phyloP scores from a whole-genome alignment of 169 alveolate species.

The Plasmodium cynomolgi region DNA sequence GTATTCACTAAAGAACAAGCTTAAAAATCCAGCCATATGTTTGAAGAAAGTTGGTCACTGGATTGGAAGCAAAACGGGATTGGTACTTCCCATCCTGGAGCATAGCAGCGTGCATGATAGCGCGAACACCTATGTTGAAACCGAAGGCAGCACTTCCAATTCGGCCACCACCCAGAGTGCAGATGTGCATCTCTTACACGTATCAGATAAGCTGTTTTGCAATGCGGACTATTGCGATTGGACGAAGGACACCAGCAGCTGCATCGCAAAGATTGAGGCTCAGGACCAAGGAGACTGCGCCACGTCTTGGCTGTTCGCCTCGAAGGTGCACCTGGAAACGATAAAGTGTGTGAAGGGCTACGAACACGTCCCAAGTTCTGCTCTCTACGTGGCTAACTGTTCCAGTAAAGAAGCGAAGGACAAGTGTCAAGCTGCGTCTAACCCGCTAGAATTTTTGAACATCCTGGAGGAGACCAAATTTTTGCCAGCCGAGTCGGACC shows the following conservation, averaged over 20 bases:
- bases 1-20: neutral
- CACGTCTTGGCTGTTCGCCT: constrained; percentile 9
- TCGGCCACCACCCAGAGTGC: neutral
- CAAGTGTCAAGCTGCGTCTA: neutral
- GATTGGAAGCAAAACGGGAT: neutral
- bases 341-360: constrained; percentile 21
- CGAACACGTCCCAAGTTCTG: neutral
- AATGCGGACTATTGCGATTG: constrained; percentile 6
- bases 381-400: constrained; percentile 15
- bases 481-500: neutral
- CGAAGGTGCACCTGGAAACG: constrained; percentile 11
- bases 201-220: neutral
- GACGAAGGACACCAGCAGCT: neutral
- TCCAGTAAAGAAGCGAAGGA: neutral
- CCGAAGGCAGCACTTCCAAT: neutral
- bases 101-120: neutral
- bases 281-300: constrained; percentile 18
- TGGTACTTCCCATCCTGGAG: neutral
- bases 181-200: neutral
- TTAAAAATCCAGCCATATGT: constrained; percentile 1
- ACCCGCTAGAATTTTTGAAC: constrained; percentile 19
- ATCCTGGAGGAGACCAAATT: neutral
- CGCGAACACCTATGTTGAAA: neutral
- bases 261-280: neutral
- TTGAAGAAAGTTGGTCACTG: neutral